Conservation (phyloP, 2,329 filamentous ascomycete species). For the Beauveria sp. region DNA sequence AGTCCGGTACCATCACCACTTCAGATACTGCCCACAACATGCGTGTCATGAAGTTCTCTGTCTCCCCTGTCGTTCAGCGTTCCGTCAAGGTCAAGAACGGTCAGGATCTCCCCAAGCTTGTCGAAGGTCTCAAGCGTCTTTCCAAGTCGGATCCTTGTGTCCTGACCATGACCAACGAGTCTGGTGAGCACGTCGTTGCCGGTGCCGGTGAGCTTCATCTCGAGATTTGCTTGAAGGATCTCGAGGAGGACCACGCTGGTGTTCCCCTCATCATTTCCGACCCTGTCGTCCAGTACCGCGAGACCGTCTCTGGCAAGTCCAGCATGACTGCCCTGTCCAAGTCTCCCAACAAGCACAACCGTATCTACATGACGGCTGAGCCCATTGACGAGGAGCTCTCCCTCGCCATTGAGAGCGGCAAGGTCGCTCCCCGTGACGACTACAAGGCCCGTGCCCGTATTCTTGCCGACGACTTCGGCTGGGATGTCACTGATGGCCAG, state of each 20-base stretch:
- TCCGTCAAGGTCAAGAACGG: conserved; percentile 99
- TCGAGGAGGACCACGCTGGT: conserved; percentile 98
- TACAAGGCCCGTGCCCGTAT: conserved; percentile 97
- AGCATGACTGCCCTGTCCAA: conserved; percentile 97
- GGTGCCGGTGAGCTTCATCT: conserved; percentile 99
- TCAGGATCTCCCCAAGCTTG: conserved; percentile 98
- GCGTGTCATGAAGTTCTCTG: conserved; percentile 99
- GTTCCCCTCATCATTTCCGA: conserved; percentile 96
- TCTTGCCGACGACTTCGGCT: conserved; percentile 93
- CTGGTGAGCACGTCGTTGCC: conserved; percentile 97
- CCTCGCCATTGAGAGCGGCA: conserved; percentile 82
- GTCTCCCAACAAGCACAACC: conserved; percentile 99
- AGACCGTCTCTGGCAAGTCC: conserved; percentile 79
- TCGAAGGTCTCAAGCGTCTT: conserved; percentile 99
- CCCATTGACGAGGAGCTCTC: conserved; percentile 89
- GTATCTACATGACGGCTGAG: conserved; percentile 91
- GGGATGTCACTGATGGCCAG: conserved; percentile 99
- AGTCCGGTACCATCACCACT: conserved; percentile 99
- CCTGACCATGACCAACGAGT: conserved; percentile 78
- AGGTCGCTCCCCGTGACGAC: conserved; percentile 92
- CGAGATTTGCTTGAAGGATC: conserved; percentile 99
- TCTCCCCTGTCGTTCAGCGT: conserved; percentile 96
- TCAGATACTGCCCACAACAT: conserved; percentile 97
- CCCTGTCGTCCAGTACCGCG: conserved; percentile 97
- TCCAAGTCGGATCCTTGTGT: conserved; percentile 99